These are phyloP conservation scores for Rhizopus stolonifer DNA, from an alignment of 371 early-diverging fungal species.

Conservation along the genomic window DNA sequence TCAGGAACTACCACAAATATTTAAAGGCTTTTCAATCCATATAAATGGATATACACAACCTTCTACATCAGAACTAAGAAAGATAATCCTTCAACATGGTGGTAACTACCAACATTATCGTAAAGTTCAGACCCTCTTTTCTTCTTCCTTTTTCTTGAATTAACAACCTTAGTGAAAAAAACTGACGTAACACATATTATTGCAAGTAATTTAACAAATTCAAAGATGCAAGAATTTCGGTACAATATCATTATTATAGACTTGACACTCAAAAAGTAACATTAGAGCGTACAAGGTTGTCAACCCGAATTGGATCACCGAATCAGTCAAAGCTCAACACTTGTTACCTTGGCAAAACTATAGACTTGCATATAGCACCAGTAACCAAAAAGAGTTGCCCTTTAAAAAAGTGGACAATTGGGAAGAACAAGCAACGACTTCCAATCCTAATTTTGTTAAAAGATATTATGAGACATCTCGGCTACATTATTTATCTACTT, in stretches of 20 bases:
- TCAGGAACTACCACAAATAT: conserved; percentile 44
- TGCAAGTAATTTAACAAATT: conserved; percentile 64
- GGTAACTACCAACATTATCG: conserved; percentile 61
- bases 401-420: conserved; percentile 32
- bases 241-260: conserved; percentile 10
- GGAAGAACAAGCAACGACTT: conserved; percentile 31
- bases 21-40: conserved; percentile 59
- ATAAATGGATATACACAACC: conserved; percentile 73
- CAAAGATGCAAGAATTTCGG: conserved; percentile 69
- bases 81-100: conserved; percentile 59
- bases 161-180: conserved; percentile 47
- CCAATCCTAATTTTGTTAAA: conserved; percentile 69
- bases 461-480: conserved; percentile 77
- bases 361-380: conserved; percentile 28
- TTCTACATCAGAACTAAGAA: conserved; percentile 55
- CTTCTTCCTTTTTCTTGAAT: neutral
- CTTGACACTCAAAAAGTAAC: neutral
- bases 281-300: conserved; percentile 70
- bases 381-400: conserved; percentile 23
- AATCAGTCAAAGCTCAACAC: conserved; percentile 57
- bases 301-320: conserved; percentile 76
- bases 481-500: conserved; percentile 79
- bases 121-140: conserved; percentile 4
- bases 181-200: conserved; percentile 67
- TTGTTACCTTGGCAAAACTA: conserved; percentile 70